Percentiles rank a stretch among this genome's conserved stretches.
Conservation (phyloP, 2,329 filamentous ascomycete species). For the Curvularia lunata region DNA sequence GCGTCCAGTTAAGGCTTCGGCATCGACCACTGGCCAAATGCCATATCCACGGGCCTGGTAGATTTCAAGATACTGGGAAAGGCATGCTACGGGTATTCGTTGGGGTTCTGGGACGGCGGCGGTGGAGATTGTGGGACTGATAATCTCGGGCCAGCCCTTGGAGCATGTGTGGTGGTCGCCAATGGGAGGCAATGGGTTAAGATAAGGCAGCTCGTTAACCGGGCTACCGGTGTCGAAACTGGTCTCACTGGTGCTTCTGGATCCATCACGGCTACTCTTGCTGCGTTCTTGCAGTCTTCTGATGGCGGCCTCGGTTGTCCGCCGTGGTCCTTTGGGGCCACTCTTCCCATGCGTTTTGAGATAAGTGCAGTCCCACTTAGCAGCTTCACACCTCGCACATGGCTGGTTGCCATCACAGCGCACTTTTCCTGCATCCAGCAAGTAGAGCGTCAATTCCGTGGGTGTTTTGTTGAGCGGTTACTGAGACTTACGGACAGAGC, state of each 20-base stretch:
- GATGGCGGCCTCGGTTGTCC: constrained; percentile 46
- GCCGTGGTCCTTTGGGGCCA: constrained; percentile 44
- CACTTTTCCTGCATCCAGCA: constrained; percentile 29
- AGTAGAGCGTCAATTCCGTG: constrained; percentile 4
- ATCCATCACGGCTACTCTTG: constrained; percentile 29
- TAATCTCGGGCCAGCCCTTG: constrained; percentile 36
- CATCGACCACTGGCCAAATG: constrained; percentile 47
- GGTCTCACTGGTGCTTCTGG: constrained; percentile 43
- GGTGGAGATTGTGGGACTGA: constrained; percentile 26
- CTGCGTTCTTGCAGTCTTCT: constrained; percentile 42
- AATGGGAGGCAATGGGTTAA: constrained; percentile 33
- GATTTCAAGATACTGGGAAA: constrained; percentile 43
- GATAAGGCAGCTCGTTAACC: constrained; percentile 34
- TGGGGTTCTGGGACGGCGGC: constrained; percentile 24
- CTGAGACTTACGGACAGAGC: constrained; percentile 34
- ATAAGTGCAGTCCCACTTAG: constrained; percentile 48
- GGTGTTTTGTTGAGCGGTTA: background rate
- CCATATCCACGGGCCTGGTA: constrained; percentile 42
- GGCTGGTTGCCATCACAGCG: constrained; percentile 46
- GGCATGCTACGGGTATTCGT: constrained; percentile 41
- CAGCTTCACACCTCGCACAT: constrained; percentile 42
- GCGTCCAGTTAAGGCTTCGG: constrained; percentile 39
- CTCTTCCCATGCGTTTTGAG: constrained; percentile 47
- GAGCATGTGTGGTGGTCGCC: constrained; percentile 27
- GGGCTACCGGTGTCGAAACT: constrained; percentile 43